Evolutionary conservation across 495 filamentous ascomycete genomes (phyloP), one percentile per base, ranked within the genome.

Genomic region (Podospora anserina): DNA sequence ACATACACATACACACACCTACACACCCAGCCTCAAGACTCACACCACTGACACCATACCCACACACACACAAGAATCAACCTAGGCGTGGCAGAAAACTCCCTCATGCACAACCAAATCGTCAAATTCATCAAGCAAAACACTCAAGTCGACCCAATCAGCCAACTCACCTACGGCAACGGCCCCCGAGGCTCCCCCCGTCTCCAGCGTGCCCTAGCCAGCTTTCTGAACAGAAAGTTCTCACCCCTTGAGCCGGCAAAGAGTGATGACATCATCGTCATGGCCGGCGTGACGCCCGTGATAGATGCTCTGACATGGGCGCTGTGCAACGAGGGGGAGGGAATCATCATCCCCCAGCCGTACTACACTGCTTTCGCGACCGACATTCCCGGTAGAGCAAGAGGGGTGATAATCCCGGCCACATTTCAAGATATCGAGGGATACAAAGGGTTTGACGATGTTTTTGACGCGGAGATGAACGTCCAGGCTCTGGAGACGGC

Each of bases 361-460:
- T 75, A 76, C 27, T 79, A 73, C 64, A 72, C 66, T 27, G 69
- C 70, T 3, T 79, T 76, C 26, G 28, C 61, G 9, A 20, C 66
- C 16, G 70, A 75, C 58, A 61, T 75, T 18, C 34, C 60, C 3
- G 55, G 73, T 0, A 76, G 79, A 1, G 71, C 75, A 0, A 71
- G 78, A 2, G 69, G 77, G 0, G 49, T 61, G 11, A 76, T 83
- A 0, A 72, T 84, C 11, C 73, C 75, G 0, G 83, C 83, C 0
- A 64, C 68, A 6, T 85, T 85, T 44, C 73, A 74, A 16, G 77
- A 75, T 2, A 63, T 73, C 6, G 81, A 84, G 56, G 83, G 77
- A 1, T 79, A 74, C 44, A 58, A 82, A 26, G 71, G 74, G 15
- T 18, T 74, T 0, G 78, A 78, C 11, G 82, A 77, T 6, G 80